phyloP scores from a whole-genome alignment of 768 basidiomycete genomes.

The Gloeopeniophorella convolvens region DNA sequence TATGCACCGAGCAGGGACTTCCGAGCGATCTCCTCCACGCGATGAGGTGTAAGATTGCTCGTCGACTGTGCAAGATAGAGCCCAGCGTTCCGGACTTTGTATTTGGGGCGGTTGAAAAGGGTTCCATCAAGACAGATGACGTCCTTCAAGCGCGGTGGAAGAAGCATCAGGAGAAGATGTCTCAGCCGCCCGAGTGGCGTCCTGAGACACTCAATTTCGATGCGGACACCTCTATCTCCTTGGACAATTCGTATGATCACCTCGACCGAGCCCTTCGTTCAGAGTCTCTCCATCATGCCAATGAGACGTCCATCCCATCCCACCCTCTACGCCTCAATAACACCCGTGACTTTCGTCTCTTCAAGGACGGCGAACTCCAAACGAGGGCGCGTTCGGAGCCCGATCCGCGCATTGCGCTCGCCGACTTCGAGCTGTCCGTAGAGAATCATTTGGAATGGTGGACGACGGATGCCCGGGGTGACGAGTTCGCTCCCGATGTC shows the following conservation, averaged over 20 bases:
- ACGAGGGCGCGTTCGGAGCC: background rate
- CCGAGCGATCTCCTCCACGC: slow-evolving; percentile 66
- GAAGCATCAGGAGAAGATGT: background rate
- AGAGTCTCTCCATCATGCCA: background rate
- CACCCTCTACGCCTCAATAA: background rate
- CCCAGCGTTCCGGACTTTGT: background rate
- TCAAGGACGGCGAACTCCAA: background rate
- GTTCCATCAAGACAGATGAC: background rate
- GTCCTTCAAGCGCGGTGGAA: background rate
- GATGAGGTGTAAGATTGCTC: slow-evolving; percentile 48
- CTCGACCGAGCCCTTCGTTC: background rate
- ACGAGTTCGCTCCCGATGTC: background rate
- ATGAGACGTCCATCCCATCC: background rate
- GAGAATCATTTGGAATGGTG: background rate
- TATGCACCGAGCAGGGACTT: slow-evolving; percentile 25
- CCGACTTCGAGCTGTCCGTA: slow-evolving; percentile 1
- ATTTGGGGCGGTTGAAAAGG: background rate
- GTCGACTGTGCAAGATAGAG: slow-evolving; percentile 31
- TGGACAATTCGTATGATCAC: slow-evolving; percentile 1
- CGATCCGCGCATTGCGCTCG: background rate
- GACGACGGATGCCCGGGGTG: background rate
- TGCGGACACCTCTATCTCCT: background rate
- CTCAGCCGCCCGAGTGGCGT: background rate
- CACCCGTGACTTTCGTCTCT: background rate
- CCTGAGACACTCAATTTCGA: background rate